Conservation (phyloP, 257 asterid species). For the Gentiana straminea region DNA sequence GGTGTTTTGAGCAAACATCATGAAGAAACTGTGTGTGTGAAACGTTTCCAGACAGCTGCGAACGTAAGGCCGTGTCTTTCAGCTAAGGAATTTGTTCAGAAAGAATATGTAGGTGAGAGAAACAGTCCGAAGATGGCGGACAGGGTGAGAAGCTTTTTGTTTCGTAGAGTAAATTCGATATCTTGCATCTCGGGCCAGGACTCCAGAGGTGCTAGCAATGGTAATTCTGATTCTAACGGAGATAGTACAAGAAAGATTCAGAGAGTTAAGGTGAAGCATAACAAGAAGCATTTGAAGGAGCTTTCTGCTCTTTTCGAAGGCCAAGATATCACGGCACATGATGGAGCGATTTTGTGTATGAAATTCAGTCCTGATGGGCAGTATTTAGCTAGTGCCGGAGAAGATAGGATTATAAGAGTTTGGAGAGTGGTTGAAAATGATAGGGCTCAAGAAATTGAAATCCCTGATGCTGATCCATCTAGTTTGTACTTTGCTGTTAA, state of each 20-base stretch:
- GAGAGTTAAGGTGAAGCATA: slow-evolving; percentile 55
- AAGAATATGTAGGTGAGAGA: slow-evolving; percentile 21
- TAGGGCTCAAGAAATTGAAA: slow-evolving; percentile 40
- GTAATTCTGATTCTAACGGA: slow-evolving; percentile 8
- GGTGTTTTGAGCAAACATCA: slow-evolving; percentile 16
- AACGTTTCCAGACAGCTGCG: slow-evolving; percentile 14
- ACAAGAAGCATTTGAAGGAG: slow-evolving; percentile 49
- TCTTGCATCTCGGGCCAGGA: slow-evolving; percentile 29
- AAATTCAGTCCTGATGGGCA: slow-evolving; percentile 79
- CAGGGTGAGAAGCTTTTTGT: slow-evolving; percentile 36
- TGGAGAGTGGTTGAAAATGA: slow-evolving; percentile 90
- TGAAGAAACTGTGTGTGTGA: slow-evolving; percentile 14
- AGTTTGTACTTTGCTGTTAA: slow-evolving; percentile 72
- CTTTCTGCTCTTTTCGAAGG: slow-evolving; percentile 72
- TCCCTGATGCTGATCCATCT: slow-evolving; percentile 69
- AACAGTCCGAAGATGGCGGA: slow-evolving; percentile 17
- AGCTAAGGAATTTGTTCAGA: slow-evolving; percentile 12
- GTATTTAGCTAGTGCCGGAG: slow-evolving; percentile 81
- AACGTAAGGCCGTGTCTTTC: slow-evolving; percentile 20
- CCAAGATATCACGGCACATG: slow-evolving; percentile 75
- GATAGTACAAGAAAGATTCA: slow-evolving; percentile 24
- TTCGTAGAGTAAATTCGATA: slow-evolving; percentile 47
- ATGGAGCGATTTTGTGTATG: slow-evolving; percentile 75
- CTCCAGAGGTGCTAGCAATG: slow-evolving; percentile 20
- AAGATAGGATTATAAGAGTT: slow-evolving; percentile 59